These are phyloP conservation scores for Cutaneotrichosporon cyanovorans DNA, from an alignment of 1,284 basidiomycete species.

Conservation along the genomic window DNA sequence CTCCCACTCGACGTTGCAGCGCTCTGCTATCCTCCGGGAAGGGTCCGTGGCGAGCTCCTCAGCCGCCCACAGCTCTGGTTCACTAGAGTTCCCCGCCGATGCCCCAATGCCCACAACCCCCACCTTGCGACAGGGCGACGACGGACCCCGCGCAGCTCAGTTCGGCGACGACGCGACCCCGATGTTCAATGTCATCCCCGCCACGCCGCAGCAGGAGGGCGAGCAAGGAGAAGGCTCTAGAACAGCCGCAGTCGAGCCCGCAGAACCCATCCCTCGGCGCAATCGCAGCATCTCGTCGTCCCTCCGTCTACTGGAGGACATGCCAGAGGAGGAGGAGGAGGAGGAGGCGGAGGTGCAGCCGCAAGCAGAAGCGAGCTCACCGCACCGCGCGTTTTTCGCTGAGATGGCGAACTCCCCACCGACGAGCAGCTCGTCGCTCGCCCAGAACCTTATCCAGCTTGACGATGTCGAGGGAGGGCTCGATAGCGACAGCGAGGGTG, in stretches of 20 bases:
- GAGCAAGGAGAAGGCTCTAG: slow-evolving; percentile 7
- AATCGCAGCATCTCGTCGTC: slow-evolving; percentile 1
- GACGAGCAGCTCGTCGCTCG: slow-evolving; percentile 2
- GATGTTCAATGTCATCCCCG: slow-evolving; percentile 40
- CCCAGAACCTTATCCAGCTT: slow-evolving; percentile 1
- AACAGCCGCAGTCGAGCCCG: not conserved
- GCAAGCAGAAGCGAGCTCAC: not conserved
- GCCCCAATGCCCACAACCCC: no score
- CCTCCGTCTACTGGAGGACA: slow-evolving; percentile 6
- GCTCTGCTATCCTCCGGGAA: no score
- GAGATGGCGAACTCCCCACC: no score
- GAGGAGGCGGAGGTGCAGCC: not conserved
- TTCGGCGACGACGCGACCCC: slow-evolving; percentile 1
- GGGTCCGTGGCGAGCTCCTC: no score
- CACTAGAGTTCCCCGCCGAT: no score
- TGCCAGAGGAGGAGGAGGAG: slow-evolving; percentile 21
- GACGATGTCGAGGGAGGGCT: slow-evolving; percentile 2
- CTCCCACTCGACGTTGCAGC: no score
- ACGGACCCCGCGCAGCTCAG: no score
- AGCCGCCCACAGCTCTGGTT: no score
- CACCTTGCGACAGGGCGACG: no score
- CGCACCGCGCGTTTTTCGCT: no score
- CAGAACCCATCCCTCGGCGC: not conserved
- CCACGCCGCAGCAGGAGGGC: slow-evolving; percentile 30
- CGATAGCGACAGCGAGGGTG: slow-evolving; percentile 6